Conservation (phyloP, 2,329 filamentous ascomycete species). For the Aureobasidium sp. region DNA sequence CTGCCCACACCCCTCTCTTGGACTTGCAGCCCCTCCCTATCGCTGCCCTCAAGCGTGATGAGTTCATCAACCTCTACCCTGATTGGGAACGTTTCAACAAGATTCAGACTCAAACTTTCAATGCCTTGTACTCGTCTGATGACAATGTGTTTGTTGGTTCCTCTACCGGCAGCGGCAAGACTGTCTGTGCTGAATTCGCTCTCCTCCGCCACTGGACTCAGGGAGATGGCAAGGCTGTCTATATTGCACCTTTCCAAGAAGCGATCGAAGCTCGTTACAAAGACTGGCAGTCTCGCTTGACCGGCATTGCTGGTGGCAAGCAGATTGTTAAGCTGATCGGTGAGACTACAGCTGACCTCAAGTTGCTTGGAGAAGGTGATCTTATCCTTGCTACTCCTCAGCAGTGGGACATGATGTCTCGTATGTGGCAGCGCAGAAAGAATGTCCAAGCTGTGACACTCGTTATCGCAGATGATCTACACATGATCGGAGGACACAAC, state of each 20-base stretch:
- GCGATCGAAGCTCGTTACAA: constrained; percentile 72
- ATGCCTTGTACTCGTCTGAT: constrained; percentile 80
- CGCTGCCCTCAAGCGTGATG: constrained; percentile 75
- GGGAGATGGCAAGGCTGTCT: constrained; percentile 72
- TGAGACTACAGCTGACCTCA: constrained; percentile 83
- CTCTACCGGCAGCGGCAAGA: constrained; percentile 94
- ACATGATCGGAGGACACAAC: constrained; percentile 77
- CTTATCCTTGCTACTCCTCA: constrained; percentile 84
- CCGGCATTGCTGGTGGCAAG: constrained; percentile 69
- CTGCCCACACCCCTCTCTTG: constrained; percentile 82
- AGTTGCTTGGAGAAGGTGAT: constrained; percentile 78
- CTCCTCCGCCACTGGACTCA: constrained; percentile 77
- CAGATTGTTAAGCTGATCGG: constrained; percentile 88
- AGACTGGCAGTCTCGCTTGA: constrained; percentile 77
- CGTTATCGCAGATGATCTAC: constrained; percentile 91
- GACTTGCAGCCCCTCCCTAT: constrained; percentile 89
- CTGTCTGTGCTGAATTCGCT: constrained; percentile 90
- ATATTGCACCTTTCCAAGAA: constrained; percentile 91
- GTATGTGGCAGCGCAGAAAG: constrained; percentile 94
- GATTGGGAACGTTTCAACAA: constrained; percentile 89
- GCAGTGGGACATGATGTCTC: constrained; percentile 93
- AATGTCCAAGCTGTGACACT: constrained; percentile 85
- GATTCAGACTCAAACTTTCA: constrained; percentile 95
- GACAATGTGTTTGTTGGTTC: constrained; percentile 91
- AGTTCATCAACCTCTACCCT: constrained; percentile 74